Evolutionary conservation across 192 early-diverging fungal genomes (phyloP).

Genomic region (Coemansia sp.): DNA sequence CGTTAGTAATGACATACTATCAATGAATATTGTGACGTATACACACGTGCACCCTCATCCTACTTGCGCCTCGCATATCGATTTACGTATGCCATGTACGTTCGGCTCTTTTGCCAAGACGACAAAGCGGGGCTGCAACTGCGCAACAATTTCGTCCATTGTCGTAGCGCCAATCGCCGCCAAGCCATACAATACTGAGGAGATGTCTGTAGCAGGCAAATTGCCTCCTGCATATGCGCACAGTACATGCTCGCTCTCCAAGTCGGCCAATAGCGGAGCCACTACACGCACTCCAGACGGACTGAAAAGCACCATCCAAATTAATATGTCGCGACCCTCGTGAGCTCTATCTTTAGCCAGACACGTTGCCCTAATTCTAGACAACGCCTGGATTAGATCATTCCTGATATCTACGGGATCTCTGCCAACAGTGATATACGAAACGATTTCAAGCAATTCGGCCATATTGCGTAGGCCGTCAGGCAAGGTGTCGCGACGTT

Average conservation of each 20-base stretch:
- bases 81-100: slow-evolving; percentile 33
- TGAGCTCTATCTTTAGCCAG: neutral
- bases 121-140: neutral
- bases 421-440: slow-evolving; percentile 40
- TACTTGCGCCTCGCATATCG: slow-evolving; percentile 4
- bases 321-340: neutral
- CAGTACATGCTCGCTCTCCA: slow-evolving; percentile 5
- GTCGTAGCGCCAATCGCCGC: slow-evolving; percentile 48
- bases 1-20: neutral
- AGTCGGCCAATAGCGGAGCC: slow-evolving; percentile 19
- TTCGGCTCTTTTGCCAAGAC: slow-evolving; percentile 25
- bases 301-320: slow-evolving; percentile 54
- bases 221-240: neutral
- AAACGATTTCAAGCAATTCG: slow-evolving; percentile 31
- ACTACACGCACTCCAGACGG: slow-evolving; percentile 51
- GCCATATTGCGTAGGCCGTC: slow-evolving; percentile 22
- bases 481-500: slow-evolving; percentile 44
- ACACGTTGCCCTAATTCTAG: slow-evolving; percentile 5
- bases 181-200: slow-evolving; percentile 13
- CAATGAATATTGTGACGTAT: neutral
- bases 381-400: slow-evolving; percentile 21
- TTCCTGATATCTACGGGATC: neutral
- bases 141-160: slow-evolving; percentile 23
- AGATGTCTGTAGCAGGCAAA: neutral
- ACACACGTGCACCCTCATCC: slow-evolving; percentile 10